A percentile compares a stretch with the other conserved stretches of the same genome.
Conservation (phyloP, 2,329 filamentous ascomycete genomes). For the Fusarium mangiferae region DNA sequence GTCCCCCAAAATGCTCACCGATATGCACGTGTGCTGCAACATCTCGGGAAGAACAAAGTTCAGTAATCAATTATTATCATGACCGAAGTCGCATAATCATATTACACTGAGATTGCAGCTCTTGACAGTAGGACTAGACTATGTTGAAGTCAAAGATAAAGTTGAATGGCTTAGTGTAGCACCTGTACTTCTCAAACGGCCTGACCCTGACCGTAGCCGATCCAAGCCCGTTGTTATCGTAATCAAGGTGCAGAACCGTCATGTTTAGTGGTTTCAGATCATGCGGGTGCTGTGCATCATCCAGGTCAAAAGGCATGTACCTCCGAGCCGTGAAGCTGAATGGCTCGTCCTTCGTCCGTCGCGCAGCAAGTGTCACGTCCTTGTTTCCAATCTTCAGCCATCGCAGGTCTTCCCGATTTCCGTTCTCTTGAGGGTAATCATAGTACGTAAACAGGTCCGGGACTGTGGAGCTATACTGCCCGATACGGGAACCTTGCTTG, state of each 20-base stretch:
- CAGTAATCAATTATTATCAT: background rate
- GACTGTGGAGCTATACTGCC: background rate
- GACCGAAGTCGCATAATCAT: background rate
- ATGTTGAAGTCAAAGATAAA: slow-evolving; percentile 18
- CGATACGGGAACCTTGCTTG: background rate
- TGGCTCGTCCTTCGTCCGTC: background rate
- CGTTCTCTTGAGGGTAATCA: slow-evolving; percentile 25
- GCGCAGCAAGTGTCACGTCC: background rate
- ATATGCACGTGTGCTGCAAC: accelerated
- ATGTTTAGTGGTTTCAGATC: slow-evolving; percentile 16
- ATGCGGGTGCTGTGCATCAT: slow-evolving; percentile 14
- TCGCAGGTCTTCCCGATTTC: background rate
- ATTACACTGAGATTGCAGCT: accelerated
- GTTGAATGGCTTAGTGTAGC: slow-evolving; percentile 9
- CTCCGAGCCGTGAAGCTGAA: slow-evolving; percentile 17
- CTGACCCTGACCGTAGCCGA: slow-evolving; percentile 12
- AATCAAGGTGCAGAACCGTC: slow-evolving; percentile 21
- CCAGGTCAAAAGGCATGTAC: slow-evolving; percentile 21
- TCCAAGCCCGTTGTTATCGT: slow-evolving; percentile 16
- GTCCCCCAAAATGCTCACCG: background rate
- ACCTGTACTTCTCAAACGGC: slow-evolving; percentile 24
- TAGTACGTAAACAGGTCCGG: slow-evolving; percentile 1
- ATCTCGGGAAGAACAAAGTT: accelerated
- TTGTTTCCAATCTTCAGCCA: slow-evolving; percentile 18
- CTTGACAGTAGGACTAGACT: background rate